Percentiles rank a stretch among this genome's conserved stretches.
Evolutionary conservation across 495 filamentous ascomycete genomes (phyloP).

Genomic region (Aspergillus avenaceus): DNA sequence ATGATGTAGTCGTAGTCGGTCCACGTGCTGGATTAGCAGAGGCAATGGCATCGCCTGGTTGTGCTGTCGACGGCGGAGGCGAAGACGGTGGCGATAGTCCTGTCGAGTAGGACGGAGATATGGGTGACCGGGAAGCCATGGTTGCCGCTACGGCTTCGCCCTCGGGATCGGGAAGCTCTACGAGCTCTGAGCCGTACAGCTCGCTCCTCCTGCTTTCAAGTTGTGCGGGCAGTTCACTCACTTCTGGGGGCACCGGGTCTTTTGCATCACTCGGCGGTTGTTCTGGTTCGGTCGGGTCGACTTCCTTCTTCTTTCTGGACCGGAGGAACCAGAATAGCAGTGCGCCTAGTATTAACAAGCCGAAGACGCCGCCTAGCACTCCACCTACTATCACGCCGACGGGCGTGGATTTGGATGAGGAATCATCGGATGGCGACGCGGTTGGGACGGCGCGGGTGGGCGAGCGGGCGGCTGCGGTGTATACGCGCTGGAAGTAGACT

Average conservation of each 20-base stretch:
- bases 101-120: too few species aligned
- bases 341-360: not conserved
- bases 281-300: not conserved
- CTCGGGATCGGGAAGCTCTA: too few species aligned
- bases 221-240: not conserved
- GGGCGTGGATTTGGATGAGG: not conserved
- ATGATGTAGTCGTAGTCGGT: too few species aligned
- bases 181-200: too few species aligned
- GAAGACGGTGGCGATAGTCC: too few species aligned
- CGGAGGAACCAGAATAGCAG: not conserved
- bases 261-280: not conserved
- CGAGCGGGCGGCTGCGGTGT: not conserved
- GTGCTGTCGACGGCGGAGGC: too few species aligned
- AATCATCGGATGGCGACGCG: not conserved
- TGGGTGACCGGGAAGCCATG: too few species aligned
- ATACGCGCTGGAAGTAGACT: constrained; percentile 2
- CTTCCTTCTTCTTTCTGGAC: not conserved
- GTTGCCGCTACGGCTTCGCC: too few species aligned
- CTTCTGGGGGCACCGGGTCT: not conserved
- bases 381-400: constrained; percentile 9
- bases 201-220: not conserved
- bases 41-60: too few species aligned
- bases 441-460: constrained; percentile 2
- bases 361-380: constrained; percentile 4
- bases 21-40: too few species aligned